Conservation (phyloP, 2,329 filamentous ascomycete species). For the Fusarium sp. region DNA sequence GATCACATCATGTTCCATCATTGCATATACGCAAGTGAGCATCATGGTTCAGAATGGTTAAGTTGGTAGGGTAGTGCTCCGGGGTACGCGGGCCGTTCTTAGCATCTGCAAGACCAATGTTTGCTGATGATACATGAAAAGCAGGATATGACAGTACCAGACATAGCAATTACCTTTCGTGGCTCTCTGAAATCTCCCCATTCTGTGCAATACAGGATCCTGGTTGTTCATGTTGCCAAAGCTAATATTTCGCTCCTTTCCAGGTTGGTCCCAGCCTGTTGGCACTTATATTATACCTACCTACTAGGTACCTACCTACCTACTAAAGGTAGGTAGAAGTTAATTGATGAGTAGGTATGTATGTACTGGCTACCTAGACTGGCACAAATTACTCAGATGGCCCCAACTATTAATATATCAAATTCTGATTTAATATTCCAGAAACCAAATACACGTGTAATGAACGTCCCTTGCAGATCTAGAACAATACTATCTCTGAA, state of each 20-base stretch:
- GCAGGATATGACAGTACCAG: constrained; percentile 2
- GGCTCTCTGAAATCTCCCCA: not conserved
- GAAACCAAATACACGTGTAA: constrained; percentile 31
- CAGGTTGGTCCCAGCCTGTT: constrained; percentile 3
- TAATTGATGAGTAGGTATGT: not conserved
- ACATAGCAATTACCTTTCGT: constrained; percentile 5
- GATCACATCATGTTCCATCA: constrained; percentile 37
- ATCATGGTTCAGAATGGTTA: constrained; percentile 21
- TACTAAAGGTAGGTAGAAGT: too few relatives aligned
- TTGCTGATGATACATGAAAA: not conserved
- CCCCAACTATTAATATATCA: not conserved
- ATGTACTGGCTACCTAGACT: too few relatives aligned
- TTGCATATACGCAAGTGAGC: constrained; percentile 3
- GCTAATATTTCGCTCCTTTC: constrained; percentile 12
- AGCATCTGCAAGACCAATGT: constrained; percentile 15
- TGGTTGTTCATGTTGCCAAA: constrained; percentile 3
- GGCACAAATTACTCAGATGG: not conserved
- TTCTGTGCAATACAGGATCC: not conserved
- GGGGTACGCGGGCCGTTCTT: constrained; percentile 22
- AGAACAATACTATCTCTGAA: constrained; percentile 8
- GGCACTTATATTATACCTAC: not conserved
- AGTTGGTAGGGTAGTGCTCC: constrained; percentile 14
- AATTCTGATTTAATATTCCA: constrained; percentile 31
- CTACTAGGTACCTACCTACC: too few relatives aligned
- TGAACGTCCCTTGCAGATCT: constrained; percentile 28